Evolutionary conservation across 2,329 filamentous ascomycete species (phyloP), one percentile per base, ranked within the genome.

Genomic region (Aspergillus awamori): DNA sequence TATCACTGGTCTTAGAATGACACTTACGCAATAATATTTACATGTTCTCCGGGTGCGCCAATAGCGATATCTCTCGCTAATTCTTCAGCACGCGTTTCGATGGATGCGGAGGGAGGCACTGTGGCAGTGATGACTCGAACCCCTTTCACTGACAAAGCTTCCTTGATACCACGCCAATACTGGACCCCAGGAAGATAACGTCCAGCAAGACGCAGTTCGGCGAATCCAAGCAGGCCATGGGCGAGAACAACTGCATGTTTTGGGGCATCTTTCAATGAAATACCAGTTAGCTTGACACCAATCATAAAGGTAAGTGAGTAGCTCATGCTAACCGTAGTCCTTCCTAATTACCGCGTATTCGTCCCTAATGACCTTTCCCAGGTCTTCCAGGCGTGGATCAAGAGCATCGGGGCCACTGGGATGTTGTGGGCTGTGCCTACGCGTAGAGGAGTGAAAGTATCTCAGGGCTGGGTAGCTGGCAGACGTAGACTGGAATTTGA

Each of bases 211-310:
- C 80, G 83, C 8, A 88, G 72, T 69, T 88, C 85, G 65, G 87
- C 84, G 71, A 89, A 89, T n/a, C 86, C 86, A 20, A 89, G 76
- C 10, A 89, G 79, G n/a, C 86, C 86, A 74, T 89, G 86, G 4
- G 86, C 86, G 8, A 89, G 83, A 53, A 89, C 82, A 56, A 89
- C 82, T 2, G 86, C 84, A 67, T 87, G 72, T 69, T 84, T 84
- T 45, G 81, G 84, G 8, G 76, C 74, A 54, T 74, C 74, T 79
- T 47, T 10, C 33, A 22, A 53, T 8, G n/a, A 49, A 8, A 36
- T 7, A 10, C 41, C 17, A 38, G n/a, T 48, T 48, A 51, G 47
- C 20, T 36, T 1, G 24, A 56, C 5, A 15, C 33, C 4, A 11
- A 36, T 36, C 4, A 13, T 36, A 36, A 13, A 13, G 4, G 33